phyloP scores from a whole-genome alignment of 176 grass and related monocot genomes.

The Saccharum officinarum region DNA sequence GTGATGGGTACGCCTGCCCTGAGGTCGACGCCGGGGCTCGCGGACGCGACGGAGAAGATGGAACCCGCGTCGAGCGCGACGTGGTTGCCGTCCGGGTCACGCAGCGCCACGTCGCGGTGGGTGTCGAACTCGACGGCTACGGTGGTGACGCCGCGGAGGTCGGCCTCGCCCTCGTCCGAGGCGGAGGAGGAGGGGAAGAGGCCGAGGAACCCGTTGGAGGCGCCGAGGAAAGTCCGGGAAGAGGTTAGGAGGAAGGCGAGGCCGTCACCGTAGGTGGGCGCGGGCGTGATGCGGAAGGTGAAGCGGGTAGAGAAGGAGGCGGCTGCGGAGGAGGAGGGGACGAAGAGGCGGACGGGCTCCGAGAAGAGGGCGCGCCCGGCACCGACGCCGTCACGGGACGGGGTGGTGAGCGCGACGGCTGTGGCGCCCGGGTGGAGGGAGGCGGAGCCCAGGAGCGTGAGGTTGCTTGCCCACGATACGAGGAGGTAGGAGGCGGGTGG shows the following conservation, averaged over 20 bases:
- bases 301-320: constrained; percentile 64
- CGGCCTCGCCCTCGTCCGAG: neutral
- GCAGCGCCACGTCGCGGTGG: constrained; percentile 39
- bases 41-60: constrained; percentile 57
- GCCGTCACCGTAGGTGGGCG: constrained; percentile 44
- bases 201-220: constrained; percentile 53
- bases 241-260: constrained; percentile 63
- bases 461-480: constrained; percentile 74
- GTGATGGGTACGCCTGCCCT: constrained; percentile 48
- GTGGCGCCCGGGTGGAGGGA: constrained; percentile 38
- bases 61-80: constrained; percentile 54
- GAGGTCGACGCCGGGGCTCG: constrained; percentile 47
- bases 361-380: constrained; percentile 59
- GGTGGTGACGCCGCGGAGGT: constrained; percentile 22
- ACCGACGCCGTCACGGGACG: constrained; percentile 20
- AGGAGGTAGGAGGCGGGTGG: constrained; percentile 17
- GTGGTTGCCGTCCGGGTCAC: constrained; percentile 69
- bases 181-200: constrained; percentile 42
- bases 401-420: constrained; percentile 49
- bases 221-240: constrained; percentile 46
- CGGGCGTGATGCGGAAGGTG: constrained; percentile 57
- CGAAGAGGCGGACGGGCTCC: constrained; percentile 48
- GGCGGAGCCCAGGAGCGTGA: constrained; percentile 67
- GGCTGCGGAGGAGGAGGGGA: constrained; percentile 3
- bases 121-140: constrained; percentile 63